Evolutionary conservation across 129 eudicot species (phyloP), one percentile per base, ranked within the genome.

Genomic region (Oenanthe sinensis): DNA sequence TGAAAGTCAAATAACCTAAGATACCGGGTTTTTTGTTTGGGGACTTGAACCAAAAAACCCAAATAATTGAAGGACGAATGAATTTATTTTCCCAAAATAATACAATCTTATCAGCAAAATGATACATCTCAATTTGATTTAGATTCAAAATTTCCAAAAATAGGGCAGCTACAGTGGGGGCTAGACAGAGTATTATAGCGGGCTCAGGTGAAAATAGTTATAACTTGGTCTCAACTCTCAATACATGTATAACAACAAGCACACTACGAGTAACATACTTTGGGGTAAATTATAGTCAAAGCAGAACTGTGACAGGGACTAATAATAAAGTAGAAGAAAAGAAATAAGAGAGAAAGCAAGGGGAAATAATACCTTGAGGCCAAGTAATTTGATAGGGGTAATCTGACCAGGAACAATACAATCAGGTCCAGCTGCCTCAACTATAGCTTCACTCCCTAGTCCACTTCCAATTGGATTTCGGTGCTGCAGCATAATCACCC

Each of bases 351-450:
- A 30, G 3, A 22, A 62, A 8, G 76, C 20, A 68, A 84, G 65
- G 17, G 14, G 30, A 37, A 63, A 77, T 3, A 17, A 65, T 44
- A 89, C 98, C 97, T 94, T 94, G 50, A 94, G 71, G 72, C 98
- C 98, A 77, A 91, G 96, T 77, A 94, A 81, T 81, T 83, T 91
- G 75, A 94, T 77, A 0, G 98, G 97, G 24, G 86, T 72, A 82
- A 55, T 36, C 83, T 89, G 98, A 39, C 98, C 98, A 46, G 98
- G 98, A 70, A 94, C 87, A 82, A 94, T 87, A 87, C 98, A 94
- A 6, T 94, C 98, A 40, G 97, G 98, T 50, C 98, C 98, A n/a
- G 98, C 98, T 39, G 98, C 92, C 83, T 94, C 98, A 75, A 94
- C 89, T 69, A 94, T 84, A 65, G 98, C 98, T 82, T 88, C 97